Evolutionary conservation across 2,329 filamentous ascomycete species (phyloP).

Genomic region (Aaosphaeria arxii): DNA sequence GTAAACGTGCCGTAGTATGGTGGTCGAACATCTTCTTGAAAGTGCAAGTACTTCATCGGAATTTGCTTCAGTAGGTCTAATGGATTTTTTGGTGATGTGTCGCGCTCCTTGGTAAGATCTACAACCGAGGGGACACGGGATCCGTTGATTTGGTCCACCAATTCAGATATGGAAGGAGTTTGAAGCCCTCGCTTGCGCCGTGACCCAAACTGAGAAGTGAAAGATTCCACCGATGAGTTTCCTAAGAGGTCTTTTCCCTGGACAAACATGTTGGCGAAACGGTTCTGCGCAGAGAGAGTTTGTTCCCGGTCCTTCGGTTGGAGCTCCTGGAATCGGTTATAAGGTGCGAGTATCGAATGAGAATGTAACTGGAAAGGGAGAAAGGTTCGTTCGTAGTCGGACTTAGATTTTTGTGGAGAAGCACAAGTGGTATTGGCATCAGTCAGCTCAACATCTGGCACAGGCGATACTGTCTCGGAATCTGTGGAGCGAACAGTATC

Average conservation of each 20-base stretch:
- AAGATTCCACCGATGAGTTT: constrained; percentile 10
- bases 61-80: constrained; percentile 51
- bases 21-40: constrained; percentile 61
- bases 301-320: constrained; percentile 9
- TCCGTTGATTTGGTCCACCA: constrained; percentile 44
- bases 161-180: constrained; percentile 11
- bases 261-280: constrained; percentile 23
- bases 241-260: constrained; percentile 13
- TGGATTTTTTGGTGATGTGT: constrained; percentile 20
- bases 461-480: constrained; percentile 24
- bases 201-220: constrained; percentile 16
- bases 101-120: constrained; percentile 37
- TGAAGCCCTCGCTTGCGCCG: constrained; percentile 10
- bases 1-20: constrained; percentile 73
- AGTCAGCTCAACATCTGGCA: constrained; percentile 13
- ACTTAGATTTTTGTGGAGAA: constrained; percentile 34
- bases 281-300: constrained; percentile 21
- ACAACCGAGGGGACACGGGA: constrained; percentile 41
- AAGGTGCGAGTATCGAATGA: constrained; percentile 66
- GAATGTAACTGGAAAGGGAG: constrained; percentile 77
- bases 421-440: constrained; percentile 25
- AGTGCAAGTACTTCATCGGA: constrained; percentile 62
- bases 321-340: constrained; percentile 36
- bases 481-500: constrained; percentile 25
- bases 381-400: constrained; percentile 62